A percentile compares a stretch with the other conserved stretches of the same genome.
Conservation (phyloP, 202 grass and related monocot species). For the Eragrostis tef region DNA sequence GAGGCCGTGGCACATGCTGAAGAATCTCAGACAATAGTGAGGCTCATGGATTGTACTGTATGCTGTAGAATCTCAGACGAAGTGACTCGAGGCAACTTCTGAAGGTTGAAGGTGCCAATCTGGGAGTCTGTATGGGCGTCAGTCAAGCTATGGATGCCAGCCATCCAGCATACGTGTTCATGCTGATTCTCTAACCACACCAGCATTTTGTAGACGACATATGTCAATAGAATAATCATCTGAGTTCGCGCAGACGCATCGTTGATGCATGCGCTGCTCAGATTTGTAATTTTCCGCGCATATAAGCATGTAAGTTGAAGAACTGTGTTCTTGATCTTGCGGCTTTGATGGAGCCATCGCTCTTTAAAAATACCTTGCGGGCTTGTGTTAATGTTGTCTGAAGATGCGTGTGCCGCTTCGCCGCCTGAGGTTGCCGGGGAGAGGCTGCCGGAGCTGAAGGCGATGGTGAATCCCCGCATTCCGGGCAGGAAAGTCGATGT, state of each 20-base stretch:
- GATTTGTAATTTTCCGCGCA: no score
- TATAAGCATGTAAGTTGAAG: not conserved
- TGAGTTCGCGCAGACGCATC: not conserved
- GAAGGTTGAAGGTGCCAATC: slow-evolving; percentile 15
- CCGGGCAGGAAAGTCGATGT: no score
- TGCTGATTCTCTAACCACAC: not conserved
- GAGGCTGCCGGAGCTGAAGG: not conserved
- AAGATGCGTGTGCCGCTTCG: not conserved
- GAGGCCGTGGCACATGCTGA: not conserved
- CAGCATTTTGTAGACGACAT: not conserved
- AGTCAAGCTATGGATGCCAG: not conserved
- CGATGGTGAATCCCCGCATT: no score
- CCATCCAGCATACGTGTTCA: not conserved
- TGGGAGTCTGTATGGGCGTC: not conserved
- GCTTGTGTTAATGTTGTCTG: not conserved
- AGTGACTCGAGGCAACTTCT: not conserved
- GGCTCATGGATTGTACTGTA: not conserved
- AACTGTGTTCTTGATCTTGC: not conserved
- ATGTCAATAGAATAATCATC: not conserved
- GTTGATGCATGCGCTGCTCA: not conserved
- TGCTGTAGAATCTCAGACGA: not conserved
- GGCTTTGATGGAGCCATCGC: not conserved
- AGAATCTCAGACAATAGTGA: not conserved
- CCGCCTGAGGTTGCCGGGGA: not conserved
- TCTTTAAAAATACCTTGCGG: not conserved